Base-by-base conservation (phyloP, 768 basidiomycete species). In the Pleurotus ostreatus region DNA sequence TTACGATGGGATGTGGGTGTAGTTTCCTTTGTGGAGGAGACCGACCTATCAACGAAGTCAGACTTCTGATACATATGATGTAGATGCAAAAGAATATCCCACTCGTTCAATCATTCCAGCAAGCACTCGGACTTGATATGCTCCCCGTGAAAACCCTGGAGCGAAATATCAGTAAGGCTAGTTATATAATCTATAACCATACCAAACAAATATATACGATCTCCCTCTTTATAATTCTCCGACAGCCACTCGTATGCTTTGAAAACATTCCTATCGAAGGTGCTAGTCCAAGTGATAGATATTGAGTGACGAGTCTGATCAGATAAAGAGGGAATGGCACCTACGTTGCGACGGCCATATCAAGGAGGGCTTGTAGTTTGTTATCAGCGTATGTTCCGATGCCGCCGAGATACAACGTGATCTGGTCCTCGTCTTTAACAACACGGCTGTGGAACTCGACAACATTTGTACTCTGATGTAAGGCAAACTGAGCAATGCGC, bases 141-240 rank as follows among this genome's bases (percentile, higher is more conserved):
- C 77, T 3, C 78, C 78, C 13, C 78, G 76, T 2, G 78, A 80
- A 61, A 76, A 80, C 1, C 79, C 79, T 79, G 40, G 16, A 8
- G 18, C 2, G 26, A 18, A 3, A 48, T 8, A 22, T 16, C 23
- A 5, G 20, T 1, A 20, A 38, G 34, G 4, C 5, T 43, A 11
- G 40, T 46, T 4, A 3, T 13, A 22, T 22, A 38, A 38, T 20
- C 23, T 5, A 23, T 37, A 12, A 11, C n/a, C 63, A 30, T 46
- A 72, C 76, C 78, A 41, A 79, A 77, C 4, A 79, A 49, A 60
- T 66, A 78, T 18, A 79, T 71, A 18, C 60, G 62, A 52, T 79
- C 78, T 1, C 73, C 74, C 12, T 63, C 61, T 20, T 52, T 38
- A 55, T 75, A 79, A 39, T 71, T 69, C 8, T 49, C 72, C 5